These are phyloP conservation scores for Phytophthora colocasiae DNA, from an alignment of 352 stramenopile genomes.

Conservation along the genomic window DNA sequence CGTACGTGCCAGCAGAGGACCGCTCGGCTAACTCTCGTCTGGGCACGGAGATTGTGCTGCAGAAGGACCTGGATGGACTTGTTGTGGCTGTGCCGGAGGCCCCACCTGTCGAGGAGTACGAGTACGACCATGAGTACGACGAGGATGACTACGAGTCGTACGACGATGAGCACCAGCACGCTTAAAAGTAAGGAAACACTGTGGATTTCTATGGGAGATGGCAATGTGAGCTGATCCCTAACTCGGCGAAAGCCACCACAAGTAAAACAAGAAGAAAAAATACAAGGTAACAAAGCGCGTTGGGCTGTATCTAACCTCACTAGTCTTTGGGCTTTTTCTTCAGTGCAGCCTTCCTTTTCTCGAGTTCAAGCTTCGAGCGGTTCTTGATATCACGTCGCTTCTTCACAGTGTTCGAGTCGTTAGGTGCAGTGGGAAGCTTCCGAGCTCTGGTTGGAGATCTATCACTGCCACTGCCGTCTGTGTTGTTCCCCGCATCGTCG, in stretches of 20 bases:
- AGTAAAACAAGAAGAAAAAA: constrained; percentile 33
- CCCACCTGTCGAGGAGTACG: constrained; percentile 83
- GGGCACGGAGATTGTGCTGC: constrained; percentile 88
- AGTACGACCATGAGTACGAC: constrained; percentile 89
- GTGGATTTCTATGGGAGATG: background rate
- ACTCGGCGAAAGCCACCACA: constrained; percentile 13
- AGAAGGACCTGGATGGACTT: constrained; percentile 87
- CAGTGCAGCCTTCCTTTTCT: constrained; percentile 63
- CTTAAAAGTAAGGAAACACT: constrained; percentile 22
- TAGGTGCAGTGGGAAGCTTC: background rate
- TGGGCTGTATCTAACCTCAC: constrained; percentile 13
- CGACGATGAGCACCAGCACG: constrained; percentile 69
- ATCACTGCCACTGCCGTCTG: constrained; percentile 6
- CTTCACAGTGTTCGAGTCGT: constrained; percentile 43
- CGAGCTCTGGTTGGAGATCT: constrained; percentile 1
- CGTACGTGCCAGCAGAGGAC: constrained; percentile 83
- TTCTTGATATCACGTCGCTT: constrained; percentile 75
- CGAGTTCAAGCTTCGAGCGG: constrained; percentile 59
- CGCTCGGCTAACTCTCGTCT: constrained; percentile 85
- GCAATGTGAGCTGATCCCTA: background rate
- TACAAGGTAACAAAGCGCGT: constrained; percentile 28
- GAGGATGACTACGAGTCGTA: constrained; percentile 81
- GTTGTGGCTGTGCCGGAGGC: constrained; percentile 88
- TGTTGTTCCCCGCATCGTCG: constrained; percentile 12
- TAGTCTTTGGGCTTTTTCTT: constrained; percentile 58